Evolutionary conservation across 768 basidiomycete genomes (phyloP), one percentile per base, ranked within the genome.

Genomic region (Auricularia cornea): DNA sequence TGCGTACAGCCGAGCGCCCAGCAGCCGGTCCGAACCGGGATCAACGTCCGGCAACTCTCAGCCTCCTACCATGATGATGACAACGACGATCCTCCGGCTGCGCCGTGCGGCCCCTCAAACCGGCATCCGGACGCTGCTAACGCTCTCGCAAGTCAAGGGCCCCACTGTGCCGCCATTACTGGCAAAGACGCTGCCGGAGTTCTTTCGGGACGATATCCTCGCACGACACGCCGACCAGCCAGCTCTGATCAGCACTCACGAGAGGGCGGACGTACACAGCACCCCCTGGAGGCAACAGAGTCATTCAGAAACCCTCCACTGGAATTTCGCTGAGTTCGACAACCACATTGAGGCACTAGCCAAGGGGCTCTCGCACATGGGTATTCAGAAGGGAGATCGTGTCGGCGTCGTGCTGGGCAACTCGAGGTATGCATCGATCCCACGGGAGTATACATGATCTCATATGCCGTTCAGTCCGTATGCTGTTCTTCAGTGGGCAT

Each of bases 371-470:
- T 64, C 91, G 16, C 73, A 73, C 1, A 74, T 92, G 75, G 90
- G 90, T 18, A 85, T 94, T 3, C 75, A 77, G 71, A 87, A 83
- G 70, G 91, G 92, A 0, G 89, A 92, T 66, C 78, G 91, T 8
- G 84, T 93, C 26, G 92, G 81, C 1, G 88, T 91, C 6, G 74
- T 92, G 41, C 90, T 93, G 90, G 91, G 90, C 3, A 94, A 92
- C 65, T 89, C 83, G 64, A 93, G 91, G 91, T 89, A 66, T 38
- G 76, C 28, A 48, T 18, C 44, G 32, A 54, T 30, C 26, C 1
- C 10, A 18, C 60, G 33, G 3, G 54, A 11, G 16, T 51, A 20
- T 40, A 65, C 20, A 28, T 32, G 29, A n/a, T 23, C 38, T 3
- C 29, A 30, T 44, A 48, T 31, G 52, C 32, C 28, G 40, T 29